Percentiles rank a stretch among this genome's conserved stretches.
phyloP scores from a whole-genome alignment of 192 early-diverging fungal species.

The Podila minutissima region DNA sequence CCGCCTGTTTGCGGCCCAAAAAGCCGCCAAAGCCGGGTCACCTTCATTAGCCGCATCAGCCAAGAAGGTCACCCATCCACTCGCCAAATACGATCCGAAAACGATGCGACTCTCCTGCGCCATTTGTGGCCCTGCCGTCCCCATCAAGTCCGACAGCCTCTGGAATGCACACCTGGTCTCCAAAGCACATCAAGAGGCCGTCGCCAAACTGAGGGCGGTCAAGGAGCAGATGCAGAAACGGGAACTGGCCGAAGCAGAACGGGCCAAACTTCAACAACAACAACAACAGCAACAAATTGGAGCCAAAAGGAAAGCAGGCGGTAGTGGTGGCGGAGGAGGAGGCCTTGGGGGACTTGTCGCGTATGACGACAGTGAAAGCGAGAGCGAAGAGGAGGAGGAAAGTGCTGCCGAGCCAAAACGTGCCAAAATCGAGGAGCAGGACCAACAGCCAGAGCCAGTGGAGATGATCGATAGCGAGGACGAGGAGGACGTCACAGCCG shows the following conservation, averaged over 20 bases:
- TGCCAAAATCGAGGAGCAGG: conserved; percentile 17
- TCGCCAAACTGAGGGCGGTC: conserved; percentile 56
- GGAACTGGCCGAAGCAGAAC: conserved; percentile 35
- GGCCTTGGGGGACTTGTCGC: conserved; percentile 36
- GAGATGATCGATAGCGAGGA: conserved; percentile 36
- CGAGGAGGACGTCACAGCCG: conserved; percentile 45
- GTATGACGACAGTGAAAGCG: conserved; percentile 40
- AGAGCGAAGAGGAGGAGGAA: conserved; percentile 36
- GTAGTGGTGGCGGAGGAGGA: background rate
- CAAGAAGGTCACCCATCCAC: conserved; percentile 55
- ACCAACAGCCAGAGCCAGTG: conserved; percentile 8
- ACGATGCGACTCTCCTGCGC: conserved; percentile 55
- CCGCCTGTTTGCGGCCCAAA: conserved; percentile 45
- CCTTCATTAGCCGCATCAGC: conserved; percentile 9
- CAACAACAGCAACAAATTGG: conserved; percentile 24
- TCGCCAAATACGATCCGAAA: conserved; percentile 61
- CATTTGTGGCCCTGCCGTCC: conserved; percentile 48
- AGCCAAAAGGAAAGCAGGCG: conserved; percentile 35
- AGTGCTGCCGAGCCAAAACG: conserved; percentile 29
- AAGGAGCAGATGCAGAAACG: conserved; percentile 52
- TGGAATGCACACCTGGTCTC: conserved; percentile 60
- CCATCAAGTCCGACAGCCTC: conserved; percentile 53
- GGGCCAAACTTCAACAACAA: conserved; percentile 23
- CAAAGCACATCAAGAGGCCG: conserved; percentile 52
- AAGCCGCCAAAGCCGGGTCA: conserved; percentile 36